Evolutionary conservation across 768 basidiomycete species (phyloP), one percentile per base, ranked within the genome.

Genomic region (Pleurotus giganteus): DNA sequence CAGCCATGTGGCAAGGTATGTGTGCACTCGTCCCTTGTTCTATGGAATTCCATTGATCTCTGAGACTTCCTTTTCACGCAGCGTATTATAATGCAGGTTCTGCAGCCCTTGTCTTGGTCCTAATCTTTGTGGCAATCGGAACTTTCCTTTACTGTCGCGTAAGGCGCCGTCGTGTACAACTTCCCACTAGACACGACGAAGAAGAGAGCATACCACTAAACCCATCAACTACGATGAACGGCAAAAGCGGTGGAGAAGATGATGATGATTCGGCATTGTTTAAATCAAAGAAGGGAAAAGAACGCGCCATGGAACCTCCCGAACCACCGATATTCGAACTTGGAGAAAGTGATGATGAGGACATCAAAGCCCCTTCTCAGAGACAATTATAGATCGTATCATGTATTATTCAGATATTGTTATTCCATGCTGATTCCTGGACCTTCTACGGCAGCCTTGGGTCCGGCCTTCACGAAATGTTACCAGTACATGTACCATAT

Each of bases 21-120:
- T 66, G 9, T 52, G 45, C 9, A 29, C 21, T 28, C 5, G 29
- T 19, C 45, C 28, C 41, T 15, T 49, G 53, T 27, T 47, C 32
- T 51, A 26, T 34, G 21, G 29, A 23, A 42, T 37, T 42, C 43
- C 29, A 54, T 43, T 13, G 47, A 29, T 39, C 47, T 49, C 29
- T 44, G 52, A 43, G 54, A 58, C 19, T 52, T 31, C 17, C 37
- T 34, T 56, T 47, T 29, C 23, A 37, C 41, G 11, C 52, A 93
- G 94, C 92, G n/a, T 95, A 94, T 68, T 97, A 95, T 67, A 96
- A 96, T 57, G 89, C 92, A 29, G 93, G 91, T 9, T 94, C 93
- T 0, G 90, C 88, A 1, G 85, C 88, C 2, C 73, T 94, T n/a
- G 85, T 96, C 21, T 78, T 98, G 36, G 65, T 95, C 2, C 69